A percentile compares a stretch with the other conserved stretches of the same genome.
These are phyloP conservation scores for Ephemerocybe angulata DNA, from an alignment of 768 basidiomycete genomes.

Conservation along the genomic window DNA sequence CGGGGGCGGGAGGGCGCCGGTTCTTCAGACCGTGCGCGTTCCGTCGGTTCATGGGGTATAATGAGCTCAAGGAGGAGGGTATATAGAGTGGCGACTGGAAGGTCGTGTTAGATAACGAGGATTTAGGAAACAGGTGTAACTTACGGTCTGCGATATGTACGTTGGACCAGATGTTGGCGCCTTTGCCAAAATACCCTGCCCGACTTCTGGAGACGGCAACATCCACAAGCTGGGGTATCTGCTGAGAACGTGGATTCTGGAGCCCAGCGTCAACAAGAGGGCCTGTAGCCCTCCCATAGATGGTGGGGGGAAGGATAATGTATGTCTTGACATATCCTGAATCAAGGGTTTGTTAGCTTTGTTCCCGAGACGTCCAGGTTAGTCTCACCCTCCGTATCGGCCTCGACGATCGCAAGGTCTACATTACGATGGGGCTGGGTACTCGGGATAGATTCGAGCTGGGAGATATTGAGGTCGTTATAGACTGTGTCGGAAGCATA, in stretches of 20 bases:
- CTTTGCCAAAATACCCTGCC: constrained; percentile 49
- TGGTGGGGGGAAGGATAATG: constrained; percentile 51
- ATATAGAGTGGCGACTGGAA: constrained; percentile 42
- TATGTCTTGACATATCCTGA: constrained; percentile 48
- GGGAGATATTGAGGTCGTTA: constrained; percentile 44
- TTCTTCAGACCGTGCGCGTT: background rate
- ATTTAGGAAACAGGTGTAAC: constrained; percentile 4
- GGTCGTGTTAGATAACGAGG: background rate
- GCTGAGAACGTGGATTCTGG: constrained; percentile 46
- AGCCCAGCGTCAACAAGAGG: constrained; percentile 49
- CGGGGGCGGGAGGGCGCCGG: constrained; percentile 2
- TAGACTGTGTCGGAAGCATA: constrained; percentile 37
- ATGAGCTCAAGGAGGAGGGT: constrained; percentile 39
- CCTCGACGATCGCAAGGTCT: constrained; percentile 44
- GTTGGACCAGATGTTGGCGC: constrained; percentile 51
- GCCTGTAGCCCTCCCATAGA: constrained; percentile 47
- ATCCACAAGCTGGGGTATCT: constrained; percentile 44
- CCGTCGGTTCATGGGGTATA: constrained; percentile 13
- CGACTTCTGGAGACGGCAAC: constrained; percentile 39
- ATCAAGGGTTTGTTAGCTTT: background rate
- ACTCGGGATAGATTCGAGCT: constrained; percentile 41
- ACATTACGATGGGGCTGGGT: constrained; percentile 48
- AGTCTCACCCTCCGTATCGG: constrained; percentile 41
- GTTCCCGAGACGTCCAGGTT: background rate
- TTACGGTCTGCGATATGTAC: constrained; percentile 53